Evolutionary conservation across 176 grass and related monocot genomes (phyloP).

Genomic region (Avena sativa): DNA sequence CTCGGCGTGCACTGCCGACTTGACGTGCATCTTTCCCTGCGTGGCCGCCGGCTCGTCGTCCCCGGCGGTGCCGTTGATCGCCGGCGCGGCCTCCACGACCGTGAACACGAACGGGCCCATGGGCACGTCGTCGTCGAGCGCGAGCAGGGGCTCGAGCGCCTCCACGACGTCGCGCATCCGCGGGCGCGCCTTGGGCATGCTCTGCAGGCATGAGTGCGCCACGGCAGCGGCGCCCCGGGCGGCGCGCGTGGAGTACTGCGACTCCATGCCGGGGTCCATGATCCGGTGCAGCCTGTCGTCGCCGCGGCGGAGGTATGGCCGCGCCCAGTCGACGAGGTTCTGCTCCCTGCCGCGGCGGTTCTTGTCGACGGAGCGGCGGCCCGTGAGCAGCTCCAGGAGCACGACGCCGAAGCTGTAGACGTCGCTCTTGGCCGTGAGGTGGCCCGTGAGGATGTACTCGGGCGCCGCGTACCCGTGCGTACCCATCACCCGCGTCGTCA

Average conservation of each 20-base stretch:
- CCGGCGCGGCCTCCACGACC: background rate
- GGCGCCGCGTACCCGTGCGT: conserved; percentile 95
- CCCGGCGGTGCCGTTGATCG: background rate
- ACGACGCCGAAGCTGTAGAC: conserved; percentile 52
- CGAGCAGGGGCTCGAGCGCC: conserved; percentile 76
- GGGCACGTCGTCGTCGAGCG: conserved; percentile 67
- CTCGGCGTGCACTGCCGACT: conserved; percentile 73
- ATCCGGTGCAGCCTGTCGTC: conserved; percentile 68
- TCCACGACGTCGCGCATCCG: conserved; percentile 75
- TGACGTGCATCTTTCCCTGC: conserved; percentile 57
- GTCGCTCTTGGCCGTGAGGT: conserved; percentile 72
- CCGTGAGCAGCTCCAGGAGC: conserved; percentile 77
- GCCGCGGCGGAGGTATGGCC: conserved; percentile 68
- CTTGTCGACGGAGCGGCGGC: conserved; percentile 71
- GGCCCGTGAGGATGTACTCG: conserved; percentile 95
- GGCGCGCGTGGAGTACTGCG: conserved; percentile 65
- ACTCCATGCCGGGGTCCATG: conserved; percentile 74
- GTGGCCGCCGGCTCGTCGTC: conserved; percentile 30
- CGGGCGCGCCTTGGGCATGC: conserved; percentile 67
- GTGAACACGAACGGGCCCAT: conserved; percentile 77
- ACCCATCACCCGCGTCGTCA: conserved; percentile 90
- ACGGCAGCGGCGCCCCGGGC: conserved; percentile 67
- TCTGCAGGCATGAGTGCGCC: conserved; percentile 76
- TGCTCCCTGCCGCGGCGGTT: conserved; percentile 59
- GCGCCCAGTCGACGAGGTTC: conserved; percentile 90